Evolutionary conservation across 495 filamentous ascomycete species (phyloP).

Genomic region (Trypethelium eluteriae): DNA sequence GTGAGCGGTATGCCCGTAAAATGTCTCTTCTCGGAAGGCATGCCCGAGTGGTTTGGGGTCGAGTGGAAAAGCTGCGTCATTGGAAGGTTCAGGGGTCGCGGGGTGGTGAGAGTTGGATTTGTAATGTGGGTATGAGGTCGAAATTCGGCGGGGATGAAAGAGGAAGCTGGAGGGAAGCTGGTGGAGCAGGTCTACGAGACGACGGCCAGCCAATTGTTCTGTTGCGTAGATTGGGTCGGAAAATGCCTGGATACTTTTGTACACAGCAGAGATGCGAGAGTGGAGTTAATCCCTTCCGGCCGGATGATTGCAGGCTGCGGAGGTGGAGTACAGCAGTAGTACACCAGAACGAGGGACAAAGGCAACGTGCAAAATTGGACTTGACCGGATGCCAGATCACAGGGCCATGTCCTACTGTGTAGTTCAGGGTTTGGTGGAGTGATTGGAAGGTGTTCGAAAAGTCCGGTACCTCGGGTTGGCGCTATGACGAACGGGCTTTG

Average conservation of each 20-base stretch:
- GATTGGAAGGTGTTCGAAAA: not conserved
- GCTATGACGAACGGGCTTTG: slow-evolving; percentile 1
- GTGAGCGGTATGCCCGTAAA: slow-evolving; percentile 31
- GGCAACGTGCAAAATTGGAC: not conserved
- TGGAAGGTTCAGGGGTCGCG: slow-evolving; percentile 5
- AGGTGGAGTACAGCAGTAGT: not conserved
- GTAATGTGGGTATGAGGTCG: not conserved
- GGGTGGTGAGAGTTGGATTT: slow-evolving; percentile 1
- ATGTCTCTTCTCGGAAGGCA: slow-evolving; percentile 30
- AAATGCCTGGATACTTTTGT: not conserved
- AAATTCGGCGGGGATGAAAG: not conserved
- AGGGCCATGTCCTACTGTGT: not conserved
- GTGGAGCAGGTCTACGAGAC: not conserved
- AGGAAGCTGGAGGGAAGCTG: not conserved
- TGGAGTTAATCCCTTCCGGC: not conserved
- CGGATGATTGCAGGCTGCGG: not conserved
- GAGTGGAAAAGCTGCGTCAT: slow-evolving; percentile 36
- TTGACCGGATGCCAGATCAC: slow-evolving; percentile 4
- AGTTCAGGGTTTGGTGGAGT: not conserved
- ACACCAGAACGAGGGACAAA: slow-evolving; percentile 1
- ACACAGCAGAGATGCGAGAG: not conserved
- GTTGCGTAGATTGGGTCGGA: not conserved
- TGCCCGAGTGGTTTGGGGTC: slow-evolving; percentile 23
- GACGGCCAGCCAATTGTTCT: not conserved
- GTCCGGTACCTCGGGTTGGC: not conserved